Percentiles rank a stretch among this genome's conserved stretches.
These are phyloP conservation scores for Paspalum notatum DNA, from an alignment of 176 grass and related monocot genomes.

Conservation along the genomic window DNA sequence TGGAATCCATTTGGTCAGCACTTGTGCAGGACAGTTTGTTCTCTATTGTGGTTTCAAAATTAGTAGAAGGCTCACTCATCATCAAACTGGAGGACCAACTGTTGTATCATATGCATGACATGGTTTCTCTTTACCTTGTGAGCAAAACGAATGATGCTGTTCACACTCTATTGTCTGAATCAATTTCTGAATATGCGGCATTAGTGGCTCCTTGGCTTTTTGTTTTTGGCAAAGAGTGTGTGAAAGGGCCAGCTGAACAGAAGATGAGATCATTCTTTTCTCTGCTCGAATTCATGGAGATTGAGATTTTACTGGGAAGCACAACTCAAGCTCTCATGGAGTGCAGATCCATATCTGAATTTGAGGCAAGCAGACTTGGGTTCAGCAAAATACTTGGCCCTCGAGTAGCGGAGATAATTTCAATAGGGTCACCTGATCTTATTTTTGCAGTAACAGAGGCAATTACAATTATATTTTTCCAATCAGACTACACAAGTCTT, in stretches of 20 bases:
- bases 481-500: slow-evolving; percentile 50
- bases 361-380: slow-evolving; percentile 57
- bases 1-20: slow-evolving; percentile 71
- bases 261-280: slow-evolving; percentile 62
- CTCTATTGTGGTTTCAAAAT: slow-evolving; percentile 63
- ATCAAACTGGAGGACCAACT: slow-evolving; percentile 74
- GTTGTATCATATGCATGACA: slow-evolving; percentile 83
- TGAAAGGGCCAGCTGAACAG: slow-evolving; percentile 54
- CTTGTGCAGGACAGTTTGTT: slow-evolving; percentile 65
- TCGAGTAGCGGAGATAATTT: slow-evolving; percentile 62
- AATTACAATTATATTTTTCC: slow-evolving; percentile 58
- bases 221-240: slow-evolving; percentile 68
- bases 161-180: slow-evolving; percentile 50
- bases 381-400: slow-evolving; percentile 68
- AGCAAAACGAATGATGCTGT: slow-evolving; percentile 52
- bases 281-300: slow-evolving; percentile 49
- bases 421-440: slow-evolving; percentile 47
- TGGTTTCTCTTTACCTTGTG: slow-evolving; percentile 82
- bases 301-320: slow-evolving; percentile 55
- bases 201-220: slow-evolving; percentile 75
- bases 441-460: slow-evolving; percentile 52
- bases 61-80: slow-evolving; percentile 80
- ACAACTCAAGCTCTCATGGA: slow-evolving; percentile 70
- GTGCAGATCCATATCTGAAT: slow-evolving; percentile 72
- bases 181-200: slow-evolving; percentile 54